Evolutionary conservation across 2,329 filamentous ascomycete species (phyloP).

Genomic region (Beauveria sp.): DNA sequence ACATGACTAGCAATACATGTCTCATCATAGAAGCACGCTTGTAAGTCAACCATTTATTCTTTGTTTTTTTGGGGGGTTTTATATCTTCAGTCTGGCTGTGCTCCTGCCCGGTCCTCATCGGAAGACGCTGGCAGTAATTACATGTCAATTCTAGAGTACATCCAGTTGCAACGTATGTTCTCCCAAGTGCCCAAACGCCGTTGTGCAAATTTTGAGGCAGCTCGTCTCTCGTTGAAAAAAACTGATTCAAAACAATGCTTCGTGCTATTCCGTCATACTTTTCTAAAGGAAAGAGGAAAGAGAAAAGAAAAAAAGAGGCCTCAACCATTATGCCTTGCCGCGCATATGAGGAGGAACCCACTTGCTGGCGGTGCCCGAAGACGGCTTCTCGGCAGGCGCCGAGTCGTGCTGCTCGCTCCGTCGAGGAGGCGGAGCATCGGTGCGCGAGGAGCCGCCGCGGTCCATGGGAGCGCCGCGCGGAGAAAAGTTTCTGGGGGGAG

Average conservation of each 20-base stretch:
- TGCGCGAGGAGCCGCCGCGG: constrained; percentile 35
- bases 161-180: constrained; percentile 8
- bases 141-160: constrained; percentile 11
- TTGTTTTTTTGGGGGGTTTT: constrained; percentile 1
- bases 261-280: constrained; percentile 8
- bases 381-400: constrained; percentile 41
- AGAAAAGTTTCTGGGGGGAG: constrained; percentile 31
- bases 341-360: constrained; percentile 47
- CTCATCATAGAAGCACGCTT: background rate
- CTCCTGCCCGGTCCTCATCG: background rate
- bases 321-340: constrained; percentile 21
- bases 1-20: background rate
- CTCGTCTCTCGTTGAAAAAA: constrained; percentile 1
- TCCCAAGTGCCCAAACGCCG: constrained; percentile 8
- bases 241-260: constrained; percentile 9
- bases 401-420: constrained; percentile 29
- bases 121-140: constrained; percentile 1
- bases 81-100: constrained; percentile 4
- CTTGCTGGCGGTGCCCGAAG: constrained; percentile 48
- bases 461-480: constrained; percentile 31
- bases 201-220: constrained; percentile 8
- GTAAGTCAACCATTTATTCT: constrained; percentile 6
- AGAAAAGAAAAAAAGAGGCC: background rate
- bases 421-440: constrained; percentile 9
- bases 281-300: background rate